phyloP scores from a whole-genome alignment of 305 asterid species.

The Fraxinus latifolia region DNA sequence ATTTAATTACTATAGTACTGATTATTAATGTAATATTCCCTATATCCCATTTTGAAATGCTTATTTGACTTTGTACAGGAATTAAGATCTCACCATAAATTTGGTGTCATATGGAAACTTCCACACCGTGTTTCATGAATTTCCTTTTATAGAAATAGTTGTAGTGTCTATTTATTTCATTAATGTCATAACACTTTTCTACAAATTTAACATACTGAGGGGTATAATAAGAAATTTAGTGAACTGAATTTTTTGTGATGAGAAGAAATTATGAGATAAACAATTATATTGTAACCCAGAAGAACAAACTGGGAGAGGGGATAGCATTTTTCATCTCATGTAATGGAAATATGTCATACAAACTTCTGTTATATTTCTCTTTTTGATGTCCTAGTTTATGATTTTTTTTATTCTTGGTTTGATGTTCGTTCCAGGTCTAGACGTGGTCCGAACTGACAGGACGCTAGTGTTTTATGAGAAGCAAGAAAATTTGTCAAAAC shows the following conservation, averaged over 20 bases:
- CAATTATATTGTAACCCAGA: not conserved
- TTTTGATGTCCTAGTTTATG: constrained; percentile 10
- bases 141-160: not conserved
- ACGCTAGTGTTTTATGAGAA: constrained; percentile 72
- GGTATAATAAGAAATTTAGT: not conserved
- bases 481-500: constrained; percentile 72
- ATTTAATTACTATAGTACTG: not conserved
- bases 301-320: not conserved
- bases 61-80: not conserved
- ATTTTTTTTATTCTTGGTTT: constrained; percentile 10
- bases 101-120: not conserved
- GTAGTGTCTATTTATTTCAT: not conserved
- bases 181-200: not conserved
- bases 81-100: constrained; percentile 3
- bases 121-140: not conserved
- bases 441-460: constrained; percentile 90
- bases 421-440: constrained; percentile 59
- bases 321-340: not conserved
- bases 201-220: not conserved
- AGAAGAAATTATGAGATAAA: not conserved
- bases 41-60: not conserved
- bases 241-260: not conserved
- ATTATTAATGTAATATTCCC: not conserved
- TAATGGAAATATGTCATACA: not conserved
- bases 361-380: not conserved